These are phyloP conservation scores for Stipa capillata DNA, from an alignment of 176 grass and related monocot species.

Conservation along the genomic window DNA sequence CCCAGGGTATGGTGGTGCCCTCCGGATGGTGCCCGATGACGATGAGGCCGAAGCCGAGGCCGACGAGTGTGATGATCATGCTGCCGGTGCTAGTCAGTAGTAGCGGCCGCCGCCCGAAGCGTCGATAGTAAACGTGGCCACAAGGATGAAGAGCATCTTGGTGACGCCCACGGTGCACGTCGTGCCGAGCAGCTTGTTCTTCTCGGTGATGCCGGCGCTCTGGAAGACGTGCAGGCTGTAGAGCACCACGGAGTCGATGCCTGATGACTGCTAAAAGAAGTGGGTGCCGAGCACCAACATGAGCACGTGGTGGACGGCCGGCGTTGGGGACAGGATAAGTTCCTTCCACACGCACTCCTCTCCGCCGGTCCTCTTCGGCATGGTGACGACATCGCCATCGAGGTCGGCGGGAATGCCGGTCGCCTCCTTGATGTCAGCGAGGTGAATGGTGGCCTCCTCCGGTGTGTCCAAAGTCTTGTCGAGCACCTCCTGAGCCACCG, in stretches of 20 bases:
- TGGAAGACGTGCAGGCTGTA: slow-evolving; percentile 54
- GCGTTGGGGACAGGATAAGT: slow-evolving; percentile 33
- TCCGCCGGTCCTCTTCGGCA: too few species aligned
- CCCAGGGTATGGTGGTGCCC: slow-evolving; percentile 35
- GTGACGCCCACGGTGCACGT: slow-evolving; percentile 51
- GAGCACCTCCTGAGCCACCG: too few species aligned
- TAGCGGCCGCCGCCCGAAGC: slow-evolving; percentile 44
- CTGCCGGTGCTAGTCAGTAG: slow-evolving; percentile 36
- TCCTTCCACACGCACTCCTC: slow-evolving; percentile 53
- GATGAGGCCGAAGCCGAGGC: slow-evolving; percentile 38
- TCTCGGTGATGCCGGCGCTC: slow-evolving; percentile 33
- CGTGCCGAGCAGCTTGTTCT: slow-evolving; percentile 32
- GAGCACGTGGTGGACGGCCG: slow-evolving; percentile 35
- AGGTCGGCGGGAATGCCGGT: slow-evolving; percentile 28
- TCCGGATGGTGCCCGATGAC: slow-evolving; percentile 12
- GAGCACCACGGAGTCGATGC: slow-evolving; percentile 65
- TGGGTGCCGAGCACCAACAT: slow-evolving; percentile 36
- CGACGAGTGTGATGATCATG: slow-evolving; percentile 29
- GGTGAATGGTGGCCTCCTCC: too few species aligned
- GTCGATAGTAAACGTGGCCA: slow-evolving; percentile 53
- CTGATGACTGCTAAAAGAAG: slow-evolving; percentile 66
- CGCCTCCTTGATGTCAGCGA: slow-evolving; percentile 32
- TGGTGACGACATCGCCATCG: slow-evolving; percentile 24
- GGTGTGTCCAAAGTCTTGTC: too few species aligned
- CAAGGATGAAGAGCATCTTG: slow-evolving; percentile 58